phyloP scores from a whole-genome alignment of 1,139 yeast species.

The Arxiozyma heterogenica region DNA sequence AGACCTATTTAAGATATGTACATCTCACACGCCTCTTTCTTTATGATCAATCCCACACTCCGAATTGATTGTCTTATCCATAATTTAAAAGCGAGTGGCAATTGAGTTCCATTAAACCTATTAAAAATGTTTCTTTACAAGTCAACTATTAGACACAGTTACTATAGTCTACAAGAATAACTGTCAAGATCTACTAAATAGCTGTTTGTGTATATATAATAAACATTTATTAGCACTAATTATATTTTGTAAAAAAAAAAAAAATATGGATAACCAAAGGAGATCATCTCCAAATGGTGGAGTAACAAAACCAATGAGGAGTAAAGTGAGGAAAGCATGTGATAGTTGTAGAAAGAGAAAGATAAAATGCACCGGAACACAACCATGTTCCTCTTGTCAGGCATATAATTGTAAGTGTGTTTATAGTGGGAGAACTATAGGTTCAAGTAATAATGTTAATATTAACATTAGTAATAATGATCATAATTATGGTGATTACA shows the following conservation, averaged over 20 bases:
- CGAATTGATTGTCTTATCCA: too few relatives aligned
- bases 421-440: constrained; percentile 3
- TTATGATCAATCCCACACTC: too few relatives aligned
- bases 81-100: too few relatives aligned
- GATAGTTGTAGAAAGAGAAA: constrained; percentile 53
- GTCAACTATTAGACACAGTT: too few relatives aligned
- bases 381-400: constrained; percentile 29
- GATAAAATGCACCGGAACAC: constrained; percentile 52
- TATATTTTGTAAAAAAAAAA: neutral
- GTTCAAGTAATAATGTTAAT: neutral
- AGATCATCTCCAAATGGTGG: neutral
- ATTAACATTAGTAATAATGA: neutral
- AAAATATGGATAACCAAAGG: neutral
- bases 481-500: neutral
- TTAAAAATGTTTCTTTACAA: too few relatives aligned
- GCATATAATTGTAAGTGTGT: constrained; percentile 26
- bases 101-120: too few relatives aligned
- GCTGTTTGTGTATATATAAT: too few relatives aligned
- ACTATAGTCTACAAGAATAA: too few relatives aligned
- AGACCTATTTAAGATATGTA: too few relatives aligned
- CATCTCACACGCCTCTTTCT: too few relatives aligned
- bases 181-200: too few relatives aligned
- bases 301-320: neutral
- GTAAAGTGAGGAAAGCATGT: constrained; percentile 41
- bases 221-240: too few relatives aligned